phyloP scores from a whole-genome alignment of 768 basidiomycete species.

The Rhodosporidiobolus sp. region DNA sequence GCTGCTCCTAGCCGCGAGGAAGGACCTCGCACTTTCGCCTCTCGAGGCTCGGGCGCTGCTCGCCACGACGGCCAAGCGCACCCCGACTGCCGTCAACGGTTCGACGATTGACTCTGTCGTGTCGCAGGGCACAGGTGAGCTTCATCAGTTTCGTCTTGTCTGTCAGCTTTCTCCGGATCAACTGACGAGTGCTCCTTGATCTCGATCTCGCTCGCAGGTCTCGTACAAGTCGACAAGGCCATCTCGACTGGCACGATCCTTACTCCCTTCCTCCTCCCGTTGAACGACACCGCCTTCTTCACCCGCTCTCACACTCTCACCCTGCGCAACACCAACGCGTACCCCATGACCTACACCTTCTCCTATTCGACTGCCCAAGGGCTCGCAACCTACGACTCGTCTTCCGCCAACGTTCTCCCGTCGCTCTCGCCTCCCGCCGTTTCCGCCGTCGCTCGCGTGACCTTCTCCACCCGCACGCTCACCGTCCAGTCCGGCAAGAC shows the following conservation, averaged over 20 bases:
- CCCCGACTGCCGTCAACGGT: background rate
- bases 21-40: slow-evolving; percentile 37
- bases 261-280: slow-evolving; percentile 59
- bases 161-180: no score
- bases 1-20: slow-evolving; percentile 46
- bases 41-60: slow-evolving; percentile 38
- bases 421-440: background rate
- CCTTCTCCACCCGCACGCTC: slow-evolving; percentile 43
- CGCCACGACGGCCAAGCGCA: slow-evolving; percentile 39
- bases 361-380: slow-evolving; percentile 5
- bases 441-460: background rate
- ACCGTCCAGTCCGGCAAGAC: slow-evolving; percentile 49
- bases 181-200: background rate
- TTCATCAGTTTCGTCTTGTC: background rate
- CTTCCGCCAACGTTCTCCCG: slow-evolving; percentile 2
- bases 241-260: slow-evolving; percentile 56
- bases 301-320: slow-evolving; percentile 53
- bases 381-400: slow-evolving; percentile 10
- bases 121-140: slow-evolving; percentile 34
- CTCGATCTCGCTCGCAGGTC: background rate
- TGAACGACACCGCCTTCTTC: slow-evolving; percentile 66
- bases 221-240: slow-evolving; percentile 61
- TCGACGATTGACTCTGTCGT: background rate
- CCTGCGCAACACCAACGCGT: slow-evolving; percentile 45
- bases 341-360: slow-evolving; percentile 24